Conservation (phyloP, 2,329 filamentous ascomycete genomes). For the Phaeoacremonium minimum region DNA sequence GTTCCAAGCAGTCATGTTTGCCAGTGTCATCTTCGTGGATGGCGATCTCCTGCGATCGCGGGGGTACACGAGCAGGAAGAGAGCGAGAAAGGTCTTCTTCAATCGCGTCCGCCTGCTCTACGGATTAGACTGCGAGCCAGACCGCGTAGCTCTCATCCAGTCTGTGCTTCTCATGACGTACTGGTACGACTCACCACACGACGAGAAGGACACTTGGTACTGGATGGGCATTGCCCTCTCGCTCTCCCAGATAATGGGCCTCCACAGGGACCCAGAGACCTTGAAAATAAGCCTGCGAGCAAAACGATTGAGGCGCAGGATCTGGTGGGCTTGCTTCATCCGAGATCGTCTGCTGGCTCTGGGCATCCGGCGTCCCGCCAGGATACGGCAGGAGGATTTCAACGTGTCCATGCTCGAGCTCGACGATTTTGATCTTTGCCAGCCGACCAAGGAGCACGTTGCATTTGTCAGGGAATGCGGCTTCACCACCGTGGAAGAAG, state of each 20-base stretch:
- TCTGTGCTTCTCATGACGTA: conserved; percentile 63
- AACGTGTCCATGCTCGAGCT: conserved; percentile 63
- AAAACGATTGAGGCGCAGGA: conserved; percentile 61
- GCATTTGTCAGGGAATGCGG: background rate
- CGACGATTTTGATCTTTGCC: conserved; percentile 55
- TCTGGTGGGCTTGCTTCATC: conserved; percentile 70
- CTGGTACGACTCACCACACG: conserved; percentile 67
- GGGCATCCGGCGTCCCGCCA: conserved; percentile 62
- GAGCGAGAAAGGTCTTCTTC: conserved; percentile 59
- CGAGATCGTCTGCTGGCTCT: conserved; percentile 63
- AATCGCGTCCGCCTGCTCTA: conserved; percentile 49
- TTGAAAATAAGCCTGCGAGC: conserved; percentile 51
- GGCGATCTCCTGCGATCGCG: conserved; percentile 55
- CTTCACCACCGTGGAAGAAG: background rate
- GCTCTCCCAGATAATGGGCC: conserved; percentile 63
- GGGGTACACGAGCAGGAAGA: conserved; percentile 56
- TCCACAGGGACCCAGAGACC: conserved; percentile 62
- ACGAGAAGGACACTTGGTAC: conserved; percentile 68
- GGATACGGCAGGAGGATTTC: conserved; percentile 63
- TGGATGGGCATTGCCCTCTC: conserved; percentile 69
- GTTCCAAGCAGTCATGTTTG: no score
- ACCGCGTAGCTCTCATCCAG: conserved; percentile 62
- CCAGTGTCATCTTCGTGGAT: conserved; percentile 60
- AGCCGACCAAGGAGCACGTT: conserved; percentile 19
- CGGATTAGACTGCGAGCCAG: conserved; percentile 66